Conservation (phyloP, 192 early-diverging fungal species). For the Backusella westeae region DNA sequence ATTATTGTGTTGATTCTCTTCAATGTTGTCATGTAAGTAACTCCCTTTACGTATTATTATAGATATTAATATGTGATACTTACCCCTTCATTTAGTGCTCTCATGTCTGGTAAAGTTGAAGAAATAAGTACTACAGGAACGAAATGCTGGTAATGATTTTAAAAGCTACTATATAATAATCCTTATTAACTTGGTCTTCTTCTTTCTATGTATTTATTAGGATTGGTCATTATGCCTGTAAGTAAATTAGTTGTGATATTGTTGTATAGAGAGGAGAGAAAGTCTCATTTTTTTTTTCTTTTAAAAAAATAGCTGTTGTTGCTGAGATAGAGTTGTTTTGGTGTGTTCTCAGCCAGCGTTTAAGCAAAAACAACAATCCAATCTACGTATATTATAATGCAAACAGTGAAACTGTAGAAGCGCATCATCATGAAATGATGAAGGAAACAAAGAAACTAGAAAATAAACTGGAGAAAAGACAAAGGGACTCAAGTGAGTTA, state of each 20-base stretch:
- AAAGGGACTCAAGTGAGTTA: not conserved
- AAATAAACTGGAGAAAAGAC: not conserved
- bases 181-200: not conserved
- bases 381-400: not conserved
- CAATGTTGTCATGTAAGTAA: constrained; percentile 18
- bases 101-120: not conserved
- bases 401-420: not conserved
- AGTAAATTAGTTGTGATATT: not conserved
- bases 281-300: not conserved
- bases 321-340: not conserved
- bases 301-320: not conserved
- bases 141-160: not conserved
- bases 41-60: not conserved
- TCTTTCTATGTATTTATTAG: not conserved
- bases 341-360: not conserved
- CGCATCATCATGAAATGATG: not conserved
- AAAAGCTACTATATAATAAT: not conserved
- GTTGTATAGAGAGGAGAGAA: not conserved
- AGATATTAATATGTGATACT: not conserved
- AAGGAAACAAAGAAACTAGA: not conserved
- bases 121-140: not conserved
- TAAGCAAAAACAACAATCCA: not conserved
- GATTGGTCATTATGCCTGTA: not conserved
- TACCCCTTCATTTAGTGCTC: not conserved
- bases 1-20: constrained; percentile 6